Base-by-base conservation (phyloP, 352 stramenopile species). In the Phytophthora sp. region DNA sequence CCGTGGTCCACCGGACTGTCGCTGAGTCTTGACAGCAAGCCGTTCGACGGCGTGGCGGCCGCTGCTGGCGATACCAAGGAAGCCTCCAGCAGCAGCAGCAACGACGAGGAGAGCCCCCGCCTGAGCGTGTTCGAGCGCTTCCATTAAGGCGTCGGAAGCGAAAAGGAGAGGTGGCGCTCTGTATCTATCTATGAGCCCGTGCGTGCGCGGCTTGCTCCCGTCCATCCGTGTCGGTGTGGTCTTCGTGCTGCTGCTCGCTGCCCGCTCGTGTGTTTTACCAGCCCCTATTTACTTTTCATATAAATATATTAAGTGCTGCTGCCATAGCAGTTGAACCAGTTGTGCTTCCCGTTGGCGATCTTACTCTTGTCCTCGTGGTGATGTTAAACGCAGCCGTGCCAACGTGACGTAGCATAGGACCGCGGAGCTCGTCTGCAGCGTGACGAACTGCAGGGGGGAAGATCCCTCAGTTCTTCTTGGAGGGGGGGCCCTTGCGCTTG, bases 101-200 rank as follows among this genome's bases (percentile, higher is more conserved):
- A 74, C 56, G 77, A 87, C 53, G 81, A 89, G 58, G 78, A 88
- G 70, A 93, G 84, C 62, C 84, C 81, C 35, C 84, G 84, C 45
- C 62, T 93, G 70, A 91, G 84, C 69, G 76, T 93, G 46, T 93
- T 93, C 55, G 84, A 90, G 76, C 82, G 82, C 71, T 93, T 93
- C 72, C 84, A 93, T 67, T 93, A 84, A 71, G 67, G 54, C 54
- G 62, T 72, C 42, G 61, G 39, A 69, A 72, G 63, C 62, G 63
- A 73, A 70, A 76, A 76, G 68, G 68, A 76, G 68, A 76, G 68
- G 68, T 70, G 68, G 68, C 68, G 68, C 68, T 76, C 68, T 76
- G 68, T 76, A 76, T 76, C 68, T 76, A 76, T 73, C 68, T 73
- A 76, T 76, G 68, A 76, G 68, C 62, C 48, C 68, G 63, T 68